Percentiles rank a stretch among this genome's conserved stretches.
Conservation (phyloP, 2,329 filamentous ascomycete species). For the Sphaerulina vaccinii region DNA sequence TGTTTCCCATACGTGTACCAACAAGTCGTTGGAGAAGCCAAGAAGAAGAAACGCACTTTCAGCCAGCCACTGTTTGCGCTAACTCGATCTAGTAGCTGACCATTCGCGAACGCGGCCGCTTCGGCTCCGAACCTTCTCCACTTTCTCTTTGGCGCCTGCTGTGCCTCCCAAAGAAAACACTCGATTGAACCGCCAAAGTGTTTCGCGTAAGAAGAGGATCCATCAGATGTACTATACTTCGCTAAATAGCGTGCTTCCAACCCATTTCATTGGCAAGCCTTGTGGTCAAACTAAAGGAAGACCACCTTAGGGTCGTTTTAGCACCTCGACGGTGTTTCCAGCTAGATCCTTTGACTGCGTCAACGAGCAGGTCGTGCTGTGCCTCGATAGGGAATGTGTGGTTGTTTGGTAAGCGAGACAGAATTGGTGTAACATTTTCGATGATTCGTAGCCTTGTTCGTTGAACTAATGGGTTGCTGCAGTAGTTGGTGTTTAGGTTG, state of each 20-base stretch:
- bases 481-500: constrained; percentile 12
- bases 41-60: too few species aligned
- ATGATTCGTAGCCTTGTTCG: constrained; percentile 7
- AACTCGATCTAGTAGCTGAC: too few species aligned
- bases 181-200: too few species aligned
- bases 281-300: constrained; percentile 3
- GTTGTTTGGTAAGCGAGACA: not conserved
- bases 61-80: too few species aligned
- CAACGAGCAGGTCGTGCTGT: not conserved
- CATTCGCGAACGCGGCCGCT: too few species aligned
- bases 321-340: constrained; percentile 4
- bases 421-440: constrained; percentile 1
- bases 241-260: too few species aligned
- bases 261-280: constrained; percentile 6
- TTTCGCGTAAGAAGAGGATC: too few species aligned
- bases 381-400: constrained; percentile 1
- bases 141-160: not conserved
- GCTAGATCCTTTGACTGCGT: not conserved
- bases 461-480: constrained; percentile 10
- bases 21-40: too few species aligned
- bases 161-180: too few species aligned
- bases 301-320: constrained; percentile 6
- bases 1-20: too few species aligned
- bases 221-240: too few species aligned
- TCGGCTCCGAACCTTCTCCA: constrained; percentile 11